Evolutionary conservation across 2,329 filamentous ascomycete genomes (phyloP), one percentile per base, ranked within the genome.

Genomic region (Verticillium tricorpus): DNA sequence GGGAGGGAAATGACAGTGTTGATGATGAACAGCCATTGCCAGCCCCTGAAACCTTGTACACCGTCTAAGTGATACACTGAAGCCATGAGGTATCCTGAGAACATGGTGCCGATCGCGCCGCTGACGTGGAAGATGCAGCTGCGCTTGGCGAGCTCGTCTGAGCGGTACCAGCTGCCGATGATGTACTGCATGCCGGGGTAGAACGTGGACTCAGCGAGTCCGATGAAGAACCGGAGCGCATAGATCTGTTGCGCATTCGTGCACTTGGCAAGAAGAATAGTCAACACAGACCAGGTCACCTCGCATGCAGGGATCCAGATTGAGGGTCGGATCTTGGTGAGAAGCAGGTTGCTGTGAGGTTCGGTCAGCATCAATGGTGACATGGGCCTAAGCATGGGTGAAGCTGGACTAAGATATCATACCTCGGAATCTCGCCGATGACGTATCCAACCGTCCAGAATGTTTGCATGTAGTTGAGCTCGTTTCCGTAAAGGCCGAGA

Each of bases 1-100:
- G 83, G 84, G 3, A 86, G 74, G 2, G 81, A 83, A 65, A 86
- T 85, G 45, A 84, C 73, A 0, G 81, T 81, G 66, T 86, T 83
- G 52, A 86, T 82, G 45, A 87, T 81, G 61, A 87, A 87, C 0
- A 86, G 73, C 83, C 80, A 83, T 63, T 80, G 73, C 82, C 82
- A 85, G 0, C 82, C 83, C 0, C 77, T 72, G 67, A 80, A 77
- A 0, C 74, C 74, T 6, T 70, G 61, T 1, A 63, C 64, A 4
- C 74, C 74, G 22, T 75, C 68, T 45, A 78, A 66, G n/a, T 66
- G 68, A 39, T 75, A 74, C 1, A 77, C 70, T 0, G 70, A 74
- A 0, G 76, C 73, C 65, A 76, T 73, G 7, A 77, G 64, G 59
- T 76, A 76, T 0, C 75, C 73, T 0, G 63, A 67, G 60, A 71